A percentile compares a stretch with the other conserved stretches of the same genome.
These are phyloP conservation scores for Immersiporthe knoxdaviesiana DNA, from an alignment of 2,329 filamentous ascomycete genomes.

Conservation along the genomic window DNA sequence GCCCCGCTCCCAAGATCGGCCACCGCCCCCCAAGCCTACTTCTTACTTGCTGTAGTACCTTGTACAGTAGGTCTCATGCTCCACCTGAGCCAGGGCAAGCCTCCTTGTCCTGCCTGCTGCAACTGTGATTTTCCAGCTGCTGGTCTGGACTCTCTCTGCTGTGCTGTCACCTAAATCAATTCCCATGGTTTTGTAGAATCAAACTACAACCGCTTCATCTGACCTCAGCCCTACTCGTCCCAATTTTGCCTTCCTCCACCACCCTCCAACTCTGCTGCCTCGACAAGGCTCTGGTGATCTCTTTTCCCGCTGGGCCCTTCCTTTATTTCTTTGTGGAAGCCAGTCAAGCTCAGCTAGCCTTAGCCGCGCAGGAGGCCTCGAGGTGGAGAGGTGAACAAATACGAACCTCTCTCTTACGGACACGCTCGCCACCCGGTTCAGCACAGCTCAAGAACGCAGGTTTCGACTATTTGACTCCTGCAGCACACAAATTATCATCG, in stretches of 20 bases:
- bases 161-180: constrained; percentile 21
- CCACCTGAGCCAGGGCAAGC: constrained; percentile 16
- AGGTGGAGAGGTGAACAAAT: not conserved
- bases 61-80: constrained; percentile 16
- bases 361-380: not conserved
- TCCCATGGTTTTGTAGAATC: constrained; percentile 5
- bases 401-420: not conserved
- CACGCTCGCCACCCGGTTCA: not conserved
- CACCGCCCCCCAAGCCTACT: constrained; percentile 6
- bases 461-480: constrained; percentile 18
- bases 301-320: not conserved
- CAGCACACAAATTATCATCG: constrained; percentile 14
- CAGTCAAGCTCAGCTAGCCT: constrained; percentile 8
- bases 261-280: constrained; percentile 18
- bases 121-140: constrained; percentile 28
- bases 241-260: constrained; percentile 31
- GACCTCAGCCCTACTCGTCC: constrained; percentile 33
- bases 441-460: not conserved
- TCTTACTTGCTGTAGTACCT: too few relatives aligned
- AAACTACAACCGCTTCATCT: constrained; percentile 20
- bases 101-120: constrained; percentile 19
- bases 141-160: constrained; percentile 17
- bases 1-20: not conserved
- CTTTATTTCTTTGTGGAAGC: not conserved
- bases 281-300: constrained; percentile 24